A percentile compares a stretch with the other conserved stretches of the same genome.
Conservation (phyloP, 257 asterid species). For the Solanum neorickii region DNA sequence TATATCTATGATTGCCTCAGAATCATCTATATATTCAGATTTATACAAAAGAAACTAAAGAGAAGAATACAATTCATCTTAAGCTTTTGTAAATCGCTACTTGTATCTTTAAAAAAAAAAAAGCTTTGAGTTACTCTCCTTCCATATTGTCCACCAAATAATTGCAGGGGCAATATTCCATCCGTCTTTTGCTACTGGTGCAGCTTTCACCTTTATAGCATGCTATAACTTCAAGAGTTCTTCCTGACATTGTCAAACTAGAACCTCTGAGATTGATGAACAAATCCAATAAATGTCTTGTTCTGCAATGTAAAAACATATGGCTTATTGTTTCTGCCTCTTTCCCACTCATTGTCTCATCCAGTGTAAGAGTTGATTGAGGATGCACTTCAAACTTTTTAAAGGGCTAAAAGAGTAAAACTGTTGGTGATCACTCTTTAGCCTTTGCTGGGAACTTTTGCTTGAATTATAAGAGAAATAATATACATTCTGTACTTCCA, state of each 20-base stretch:
- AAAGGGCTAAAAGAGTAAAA: background rate
- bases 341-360: background rate
- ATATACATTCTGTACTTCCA: background rate
- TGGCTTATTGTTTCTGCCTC: background rate
- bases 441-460: background rate
- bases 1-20: background rate
- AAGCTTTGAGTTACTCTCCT: background rate
- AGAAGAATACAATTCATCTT: background rate
- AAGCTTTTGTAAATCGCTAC: background rate
- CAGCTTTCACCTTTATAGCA: background rate
- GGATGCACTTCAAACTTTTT: background rate
- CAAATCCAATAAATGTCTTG: background rate
- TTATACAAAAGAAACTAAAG: background rate
- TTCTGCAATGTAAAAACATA: background rate
- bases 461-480: background rate
- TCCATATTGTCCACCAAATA: background rate
- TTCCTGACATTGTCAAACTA: background rate
- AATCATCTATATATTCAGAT: background rate
- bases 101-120: background rate
- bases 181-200: background rate
- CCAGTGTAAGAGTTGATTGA: background rate
- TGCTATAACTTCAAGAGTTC: background rate
- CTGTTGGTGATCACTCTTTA: background rate
- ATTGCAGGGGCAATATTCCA: background rate
- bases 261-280: background rate